A percentile compares a stretch with the other conserved stretches of the same genome.
Evolutionary conservation across 1,284 basidiomycete species (phyloP).

Genomic region (Neolentinus lepideus): DNA sequence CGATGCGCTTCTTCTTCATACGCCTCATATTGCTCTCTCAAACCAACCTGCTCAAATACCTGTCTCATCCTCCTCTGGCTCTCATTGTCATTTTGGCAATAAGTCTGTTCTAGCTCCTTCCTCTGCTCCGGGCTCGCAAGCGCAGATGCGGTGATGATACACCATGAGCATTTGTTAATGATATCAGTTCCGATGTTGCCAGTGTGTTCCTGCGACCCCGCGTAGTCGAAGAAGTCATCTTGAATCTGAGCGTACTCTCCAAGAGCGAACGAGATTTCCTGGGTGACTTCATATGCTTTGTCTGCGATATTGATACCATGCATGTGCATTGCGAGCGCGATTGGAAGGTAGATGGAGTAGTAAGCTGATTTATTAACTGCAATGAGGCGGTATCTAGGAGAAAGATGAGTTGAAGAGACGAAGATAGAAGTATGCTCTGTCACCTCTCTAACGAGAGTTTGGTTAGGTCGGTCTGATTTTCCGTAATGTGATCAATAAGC

Average conservation of each 20-base stretch:
- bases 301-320: slow-evolving; percentile 63
- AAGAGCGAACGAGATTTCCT: slow-evolving; percentile 83
- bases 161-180: slow-evolving; percentile 97
- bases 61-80: slow-evolving; percentile 68
- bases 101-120: slow-evolving; percentile 66
- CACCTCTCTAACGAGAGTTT: slow-evolving; percentile 84
- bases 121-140: slow-evolving; percentile 49
- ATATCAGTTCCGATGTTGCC: slow-evolving; percentile 99
- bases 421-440: too few species aligned
- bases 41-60: slow-evolving; percentile 68
- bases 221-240: slow-evolving; percentile 96
- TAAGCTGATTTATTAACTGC: slow-evolving; percentile 98
- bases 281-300: slow-evolving; percentile 65
- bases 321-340: slow-evolving; percentile 88
- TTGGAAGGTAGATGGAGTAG: slow-evolving; percentile 98
- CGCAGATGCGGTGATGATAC: slow-evolving; percentile 86
- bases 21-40: slow-evolving; percentile 61
- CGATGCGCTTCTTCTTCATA: slow-evolving; percentile 79
- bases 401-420: too few species aligned
- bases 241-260: slow-evolving; percentile 99
- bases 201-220: slow-evolving; percentile 84
- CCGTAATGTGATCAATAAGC: slow-evolving; percentile 92
- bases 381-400: slow-evolving; percentile 78
- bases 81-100: slow-evolving; percentile 75
- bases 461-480: slow-evolving; percentile 80